These are phyloP conservation scores for Arabis alpina DNA, from an alignment of 345 rosid species.

Conservation along the genomic window DNA sequence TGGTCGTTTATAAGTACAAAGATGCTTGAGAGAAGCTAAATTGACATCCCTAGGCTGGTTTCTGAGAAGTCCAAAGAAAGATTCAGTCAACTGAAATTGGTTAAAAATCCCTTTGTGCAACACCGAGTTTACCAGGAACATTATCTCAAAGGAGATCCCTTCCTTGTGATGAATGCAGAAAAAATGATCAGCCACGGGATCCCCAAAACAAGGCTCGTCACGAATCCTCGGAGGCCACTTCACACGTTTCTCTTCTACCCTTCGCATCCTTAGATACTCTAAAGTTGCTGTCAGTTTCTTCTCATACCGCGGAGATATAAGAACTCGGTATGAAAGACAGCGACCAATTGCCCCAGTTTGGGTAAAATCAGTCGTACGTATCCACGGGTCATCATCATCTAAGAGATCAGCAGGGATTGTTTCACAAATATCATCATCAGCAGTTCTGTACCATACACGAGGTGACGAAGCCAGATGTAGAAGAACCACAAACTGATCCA, in stretches of 20 bases:
- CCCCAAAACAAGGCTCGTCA: conserved; percentile 72
- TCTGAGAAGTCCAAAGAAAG: conserved; percentile 67
- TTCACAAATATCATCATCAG: conserved; percentile 70
- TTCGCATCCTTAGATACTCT: conserved; percentile 52
- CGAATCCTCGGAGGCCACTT: conserved; percentile 47
- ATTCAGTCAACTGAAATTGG: conserved; percentile 64
- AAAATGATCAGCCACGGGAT: conserved; percentile 57
- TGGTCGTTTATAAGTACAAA: conserved; percentile 61
- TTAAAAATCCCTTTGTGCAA: conserved; percentile 70
- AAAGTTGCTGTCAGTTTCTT: conserved; percentile 56
- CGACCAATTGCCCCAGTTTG: conserved; percentile 76
- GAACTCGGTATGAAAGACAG: conserved; percentile 62
- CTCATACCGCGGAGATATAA: conserved; percentile 68
- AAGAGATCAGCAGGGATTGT: conserved; percentile 63
- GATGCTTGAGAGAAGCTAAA: conserved; percentile 72
- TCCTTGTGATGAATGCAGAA: conserved; percentile 56
- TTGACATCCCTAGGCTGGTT: conserved; percentile 61
- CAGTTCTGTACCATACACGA: conserved; percentile 77
- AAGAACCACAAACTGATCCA: conserved; percentile 51
- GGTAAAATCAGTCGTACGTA: conserved; percentile 84
- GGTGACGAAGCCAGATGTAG: conserved; percentile 83
- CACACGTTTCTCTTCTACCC: conserved; percentile 55
- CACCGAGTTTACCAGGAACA: conserved; percentile 77
- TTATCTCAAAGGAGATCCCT: conserved; percentile 64
- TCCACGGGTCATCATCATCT: conserved; percentile 99